Percentiles rank a stretch among this genome's conserved stretches.
Evolutionary conservation across 1,284 basidiomycete species (phyloP).

Genomic region (Cutaneotrichosporon mucoides): DNA sequence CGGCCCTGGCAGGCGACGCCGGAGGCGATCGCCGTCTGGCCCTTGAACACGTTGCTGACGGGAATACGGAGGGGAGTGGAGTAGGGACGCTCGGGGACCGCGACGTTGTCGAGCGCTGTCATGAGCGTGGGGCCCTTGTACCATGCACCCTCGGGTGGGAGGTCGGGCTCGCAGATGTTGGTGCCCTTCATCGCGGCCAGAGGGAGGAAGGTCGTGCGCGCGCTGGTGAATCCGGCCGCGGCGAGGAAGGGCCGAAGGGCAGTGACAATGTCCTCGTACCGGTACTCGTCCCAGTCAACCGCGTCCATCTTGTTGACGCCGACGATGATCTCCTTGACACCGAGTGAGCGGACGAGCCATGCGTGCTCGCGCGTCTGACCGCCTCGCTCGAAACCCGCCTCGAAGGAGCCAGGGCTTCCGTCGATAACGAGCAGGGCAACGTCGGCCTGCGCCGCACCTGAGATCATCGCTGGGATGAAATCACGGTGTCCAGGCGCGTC

Average conservation of each 20-base stretch:
- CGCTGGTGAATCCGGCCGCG: slow-evolving; percentile 77
- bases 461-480: slow-evolving; percentile 99
- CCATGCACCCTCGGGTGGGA: slow-evolving; percentile 56
- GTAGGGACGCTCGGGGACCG: slow-evolving; percentile 75
- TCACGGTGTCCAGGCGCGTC: slow-evolving; percentile 97
- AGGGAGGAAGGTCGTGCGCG: slow-evolving; percentile 79
- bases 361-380: slow-evolving; percentile 98
- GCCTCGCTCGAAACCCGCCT: slow-evolving; percentile 87
- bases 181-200: slow-evolving; percentile 86
- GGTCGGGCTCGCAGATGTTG: slow-evolving; percentile 58
- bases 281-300: slow-evolving; percentile 72
- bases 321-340: slow-evolving; percentile 88
- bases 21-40: slow-evolving; percentile 63
- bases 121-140: slow-evolving; percentile 82
- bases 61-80: slow-evolving; percentile 77
- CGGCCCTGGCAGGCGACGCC: slow-evolving; percentile 82
- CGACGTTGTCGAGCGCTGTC: slow-evolving; percentile 73
- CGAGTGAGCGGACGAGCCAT: slow-evolving; percentile 83
- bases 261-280: slow-evolving; percentile 80
- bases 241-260: slow-evolving; percentile 74
- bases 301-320: slow-evolving; percentile 94
- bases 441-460: slow-evolving; percentile 94
- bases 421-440: slow-evolving; percentile 94
- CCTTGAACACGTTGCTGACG: slow-evolving; percentile 92
- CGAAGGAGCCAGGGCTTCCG: slow-evolving; percentile 84